Evolutionary conservation across 352 stramenopile genomes (phyloP).

Genomic region (Globisporangium apiculatum): DNA sequence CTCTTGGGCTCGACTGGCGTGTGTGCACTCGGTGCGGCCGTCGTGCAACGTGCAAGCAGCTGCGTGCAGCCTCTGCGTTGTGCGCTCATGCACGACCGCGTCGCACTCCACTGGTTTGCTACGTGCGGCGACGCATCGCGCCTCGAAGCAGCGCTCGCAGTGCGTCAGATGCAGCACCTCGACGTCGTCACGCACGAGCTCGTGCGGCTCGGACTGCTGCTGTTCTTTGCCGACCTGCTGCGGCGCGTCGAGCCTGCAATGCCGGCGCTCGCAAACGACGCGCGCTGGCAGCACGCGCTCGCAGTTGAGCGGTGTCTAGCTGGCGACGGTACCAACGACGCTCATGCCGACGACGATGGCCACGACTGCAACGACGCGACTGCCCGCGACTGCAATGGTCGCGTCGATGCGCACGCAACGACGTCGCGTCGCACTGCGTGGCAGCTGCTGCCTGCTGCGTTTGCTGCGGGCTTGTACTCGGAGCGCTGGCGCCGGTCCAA

Average conservation of each 20-base stretch:
- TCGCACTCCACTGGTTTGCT: conserved; percentile 25
- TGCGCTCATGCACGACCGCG: conserved; percentile 20
- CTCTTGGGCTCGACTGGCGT: conserved; percentile 14
- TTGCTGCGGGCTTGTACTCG: conserved; percentile 34
- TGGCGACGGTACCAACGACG: conserved; percentile 13
- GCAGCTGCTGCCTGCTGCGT: conserved; percentile 35
- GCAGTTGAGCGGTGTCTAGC: conserved; percentile 8
- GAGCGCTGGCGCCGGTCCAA: conserved; percentile 31
- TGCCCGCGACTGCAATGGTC: neutral
- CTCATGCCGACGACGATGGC: neutral
- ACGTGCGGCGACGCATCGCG: conserved; percentile 15
- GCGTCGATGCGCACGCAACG: neutral
- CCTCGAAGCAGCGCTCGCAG: conserved; percentile 20
- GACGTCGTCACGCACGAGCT: conserved; percentile 9
- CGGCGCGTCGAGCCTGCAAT: neutral
- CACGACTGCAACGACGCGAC: neutral
- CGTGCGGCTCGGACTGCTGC: conserved; percentile 10
- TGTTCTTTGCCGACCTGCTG: conserved; percentile 17
- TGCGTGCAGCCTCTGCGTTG: conserved; percentile 14
- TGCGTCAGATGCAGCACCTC: conserved; percentile 23
- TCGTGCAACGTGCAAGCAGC: conserved; percentile 1
- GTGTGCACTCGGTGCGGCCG: neutral
- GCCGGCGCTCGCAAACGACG: neutral
- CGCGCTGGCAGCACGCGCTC: conserved; percentile 7
- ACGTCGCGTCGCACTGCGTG: conserved; percentile 8